Percentiles rank a stretch among this genome's conserved stretches.
phyloP scores from a whole-genome alignment of 129 eudicot species.

The Chrysanthemum lavandulifolium region DNA sequence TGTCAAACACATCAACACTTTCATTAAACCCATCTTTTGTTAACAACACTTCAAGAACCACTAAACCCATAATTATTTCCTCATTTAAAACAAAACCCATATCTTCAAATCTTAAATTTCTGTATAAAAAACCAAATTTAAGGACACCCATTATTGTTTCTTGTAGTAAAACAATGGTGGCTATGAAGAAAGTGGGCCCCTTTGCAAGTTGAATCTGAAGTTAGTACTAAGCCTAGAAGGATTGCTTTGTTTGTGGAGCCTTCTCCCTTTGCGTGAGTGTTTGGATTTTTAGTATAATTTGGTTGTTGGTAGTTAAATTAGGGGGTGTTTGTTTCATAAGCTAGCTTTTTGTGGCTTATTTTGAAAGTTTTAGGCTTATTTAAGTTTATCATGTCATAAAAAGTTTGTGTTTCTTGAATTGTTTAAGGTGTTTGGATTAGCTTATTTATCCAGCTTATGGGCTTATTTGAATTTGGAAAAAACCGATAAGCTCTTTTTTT shows the following conservation, averaged over 20 bases:
- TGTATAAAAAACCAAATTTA: constrained; percentile 3
- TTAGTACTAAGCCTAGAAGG: constrained; percentile 68
- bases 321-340: no score
- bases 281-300: constrained; percentile 1
- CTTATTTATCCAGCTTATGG: no score
- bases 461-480: no score
- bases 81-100: constrained; percentile 10
- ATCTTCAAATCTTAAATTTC: constrained; percentile 19
- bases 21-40: constrained; percentile 42
- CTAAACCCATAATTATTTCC: no score
- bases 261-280: constrained; percentile 95
- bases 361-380: no score
- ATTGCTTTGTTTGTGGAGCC: constrained; percentile 99
- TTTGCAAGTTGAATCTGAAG: constrained; percentile 52
- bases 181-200: constrained; percentile 58
- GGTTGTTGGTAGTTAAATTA: neutral
- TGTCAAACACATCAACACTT: constrained; percentile 45
- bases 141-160: constrained; percentile 20
- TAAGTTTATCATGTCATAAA: no score
- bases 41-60: no score
- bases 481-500: no score
- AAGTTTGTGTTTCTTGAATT: no score
- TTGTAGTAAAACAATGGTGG: constrained; percentile 52
- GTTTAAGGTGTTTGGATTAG: no score
- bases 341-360: no score